Percentiles rank a stretch among this genome's conserved stretches.
Evolutionary conservation across 2,329 filamentous ascomycete genomes (phyloP).

Genomic region (Lachnellula arida): DNA sequence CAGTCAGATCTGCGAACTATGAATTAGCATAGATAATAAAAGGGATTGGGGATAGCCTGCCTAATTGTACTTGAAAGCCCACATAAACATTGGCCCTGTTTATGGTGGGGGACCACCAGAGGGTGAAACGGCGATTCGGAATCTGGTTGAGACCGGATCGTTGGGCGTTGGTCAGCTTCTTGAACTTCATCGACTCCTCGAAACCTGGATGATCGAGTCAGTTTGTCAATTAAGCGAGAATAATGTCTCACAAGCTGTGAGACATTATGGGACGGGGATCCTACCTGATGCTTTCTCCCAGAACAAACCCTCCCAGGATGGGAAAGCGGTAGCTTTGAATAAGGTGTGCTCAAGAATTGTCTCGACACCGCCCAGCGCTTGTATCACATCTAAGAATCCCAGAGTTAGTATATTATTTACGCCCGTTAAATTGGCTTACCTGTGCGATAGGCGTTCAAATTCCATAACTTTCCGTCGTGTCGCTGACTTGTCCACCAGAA

Average conservation of each 20-base stretch:
- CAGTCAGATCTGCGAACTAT: slow-evolving; percentile 96
- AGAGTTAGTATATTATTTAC: no score
- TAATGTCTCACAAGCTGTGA: no score
- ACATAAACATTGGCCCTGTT: slow-evolving; percentile 97
- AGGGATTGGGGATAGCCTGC: no score
- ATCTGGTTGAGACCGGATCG: slow-evolving; percentile 97
- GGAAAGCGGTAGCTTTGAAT: slow-evolving; percentile 95
- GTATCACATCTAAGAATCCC: slow-evolving; percentile 68
- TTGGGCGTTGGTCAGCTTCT: slow-evolving; percentile 97
- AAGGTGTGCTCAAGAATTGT: slow-evolving; percentile 95
- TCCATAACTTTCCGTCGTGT: slow-evolving; percentile 97
- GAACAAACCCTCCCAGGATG: slow-evolving; percentile 94
- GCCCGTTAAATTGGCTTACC: no score
- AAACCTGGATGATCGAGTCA: slow-evolving; percentile 24
- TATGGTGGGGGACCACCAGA: slow-evolving; percentile 96
- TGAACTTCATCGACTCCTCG: slow-evolving; percentile 83
- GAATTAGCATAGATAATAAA: no score
- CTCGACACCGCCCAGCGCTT: slow-evolving; percentile 87
- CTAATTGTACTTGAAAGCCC: slow-evolving; percentile 99
- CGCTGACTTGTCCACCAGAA: slow-evolving; percentile 99
- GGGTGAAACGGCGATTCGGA: slow-evolving; percentile 93
- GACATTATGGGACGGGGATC: neutral
- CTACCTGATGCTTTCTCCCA: slow-evolving; percentile 63
- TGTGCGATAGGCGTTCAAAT: slow-evolving; percentile 89
- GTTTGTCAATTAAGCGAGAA: neutral